Conservation (phyloP, 495 filamentous ascomycete genomes). For the Bathelium albidoporum region DNA sequence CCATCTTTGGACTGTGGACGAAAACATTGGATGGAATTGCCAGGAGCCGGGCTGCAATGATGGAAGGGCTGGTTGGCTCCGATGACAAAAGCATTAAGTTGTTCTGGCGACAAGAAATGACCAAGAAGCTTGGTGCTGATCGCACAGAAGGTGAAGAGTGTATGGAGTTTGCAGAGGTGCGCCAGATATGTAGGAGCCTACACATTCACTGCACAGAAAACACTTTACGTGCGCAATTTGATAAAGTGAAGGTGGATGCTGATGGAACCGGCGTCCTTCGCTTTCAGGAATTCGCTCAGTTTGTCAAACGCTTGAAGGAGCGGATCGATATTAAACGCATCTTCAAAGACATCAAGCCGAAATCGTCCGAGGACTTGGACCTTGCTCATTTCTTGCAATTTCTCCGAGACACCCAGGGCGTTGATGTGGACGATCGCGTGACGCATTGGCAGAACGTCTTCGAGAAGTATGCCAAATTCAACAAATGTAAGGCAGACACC, state of each 20-base stretch:
- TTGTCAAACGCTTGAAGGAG: conserved; percentile 71
- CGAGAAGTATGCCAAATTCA: conserved; percentile 53
- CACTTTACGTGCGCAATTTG: conserved; percentile 65
- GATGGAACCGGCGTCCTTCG: conserved; percentile 51
- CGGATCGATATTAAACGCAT: conserved; percentile 68
- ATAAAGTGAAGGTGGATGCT: conserved; percentile 62
- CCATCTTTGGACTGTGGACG: conserved; percentile 67
- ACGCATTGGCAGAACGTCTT: conserved; percentile 65
- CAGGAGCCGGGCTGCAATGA: conserved; percentile 74
- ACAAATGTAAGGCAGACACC: conserved; percentile 27
- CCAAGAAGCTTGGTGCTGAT: conserved; percentile 41
- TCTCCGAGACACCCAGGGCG: conserved; percentile 59
- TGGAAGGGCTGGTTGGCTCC: conserved; percentile 65
- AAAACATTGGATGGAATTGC: conserved; percentile 68
- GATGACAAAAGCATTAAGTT: conserved; percentile 68
- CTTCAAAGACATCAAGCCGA: conserved; percentile 44
- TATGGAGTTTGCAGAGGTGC: conserved; percentile 65
- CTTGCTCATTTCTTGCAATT: conserved; percentile 60
- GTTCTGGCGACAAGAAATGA: conserved; percentile 85
- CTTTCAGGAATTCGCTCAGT: conserved; percentile 68
- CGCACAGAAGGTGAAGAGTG: conserved; percentile 44
- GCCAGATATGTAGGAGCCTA: conserved; percentile 71
- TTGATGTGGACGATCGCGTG: conserved; percentile 58
- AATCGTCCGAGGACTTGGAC: conserved; percentile 51
- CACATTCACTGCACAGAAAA: conserved; percentile 78